Conservation (phyloP, 805 yeast species). For the Candida khao-thaluensis region DNA sequence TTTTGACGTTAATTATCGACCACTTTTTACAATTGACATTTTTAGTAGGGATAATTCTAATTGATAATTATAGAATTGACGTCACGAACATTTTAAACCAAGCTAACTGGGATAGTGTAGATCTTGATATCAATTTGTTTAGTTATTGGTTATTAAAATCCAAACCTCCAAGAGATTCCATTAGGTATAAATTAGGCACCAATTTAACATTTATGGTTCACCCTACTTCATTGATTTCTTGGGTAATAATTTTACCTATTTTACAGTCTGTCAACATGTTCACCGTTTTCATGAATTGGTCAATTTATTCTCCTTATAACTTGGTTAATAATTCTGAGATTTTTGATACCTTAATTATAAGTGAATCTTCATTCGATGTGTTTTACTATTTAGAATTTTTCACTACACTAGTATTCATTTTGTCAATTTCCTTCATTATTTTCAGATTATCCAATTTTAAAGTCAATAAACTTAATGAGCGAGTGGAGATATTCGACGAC, state of each 20-base stretch:
- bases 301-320: constrained; percentile 20
- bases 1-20: constrained; percentile 53
- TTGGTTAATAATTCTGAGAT: constrained; percentile 9
- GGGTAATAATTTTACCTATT: constrained; percentile 26
- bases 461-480: constrained; percentile 11
- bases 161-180: constrained; percentile 17
- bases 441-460: constrained; percentile 20
- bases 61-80: constrained; percentile 66
- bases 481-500: constrained; percentile 19
- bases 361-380: constrained; percentile 22
- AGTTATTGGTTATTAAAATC: constrained; percentile 11
- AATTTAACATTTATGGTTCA: constrained; percentile 22
- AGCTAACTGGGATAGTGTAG: constrained; percentile 1
- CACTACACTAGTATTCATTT: constrained; percentile 49
- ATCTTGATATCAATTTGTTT: constrained; percentile 9
- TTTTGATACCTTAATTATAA: background rate
- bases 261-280: constrained; percentile 17
- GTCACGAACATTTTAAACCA: constrained; percentile 48
- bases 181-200: constrained; percentile 29
- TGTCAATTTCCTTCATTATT: constrained; percentile 36
- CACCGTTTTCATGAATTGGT: constrained; percentile 23
- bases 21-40: constrained; percentile 62
- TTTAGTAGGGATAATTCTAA: constrained; percentile 61
- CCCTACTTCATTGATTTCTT: constrained; percentile 36
- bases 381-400: constrained; percentile 57